These are phyloP conservation scores for Areca catechu DNA, from an alignment of 176 grass and related monocot genomes.

Conservation along the genomic window DNA sequence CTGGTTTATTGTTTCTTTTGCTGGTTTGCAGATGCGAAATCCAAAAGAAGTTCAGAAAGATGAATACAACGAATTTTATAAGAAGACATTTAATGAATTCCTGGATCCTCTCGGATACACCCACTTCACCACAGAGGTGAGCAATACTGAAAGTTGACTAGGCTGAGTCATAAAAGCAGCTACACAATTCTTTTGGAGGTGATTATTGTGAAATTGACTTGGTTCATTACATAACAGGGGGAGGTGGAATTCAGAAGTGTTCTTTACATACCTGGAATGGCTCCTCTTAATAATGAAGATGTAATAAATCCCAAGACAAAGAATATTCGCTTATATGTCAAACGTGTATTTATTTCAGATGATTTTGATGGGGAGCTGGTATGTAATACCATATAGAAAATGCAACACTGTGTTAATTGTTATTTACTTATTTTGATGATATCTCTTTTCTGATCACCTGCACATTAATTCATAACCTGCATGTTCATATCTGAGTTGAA, in stretches of 20 bases:
- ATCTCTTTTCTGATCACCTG: neutral
- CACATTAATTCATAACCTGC: neutral
- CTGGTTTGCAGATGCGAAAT: conserved; percentile 68
- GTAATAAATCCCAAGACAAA: conserved; percentile 83
- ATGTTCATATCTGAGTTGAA: neutral
- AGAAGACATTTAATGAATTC: conserved; percentile 95
- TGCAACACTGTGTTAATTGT: too few relatives aligned
- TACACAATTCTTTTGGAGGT: too few relatives aligned
- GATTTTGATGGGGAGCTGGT: conserved; percentile 92
- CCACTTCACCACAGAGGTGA: conserved; percentile 83
- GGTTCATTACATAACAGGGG: conserved; percentile 31
- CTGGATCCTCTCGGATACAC: conserved; percentile 69
- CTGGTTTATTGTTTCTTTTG: neutral
- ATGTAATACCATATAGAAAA: neutral
- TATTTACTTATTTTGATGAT: neutral
- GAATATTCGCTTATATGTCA: conserved; percentile 84
- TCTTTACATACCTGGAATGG: conserved; percentile 87
- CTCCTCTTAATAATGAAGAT: conserved; percentile 79
- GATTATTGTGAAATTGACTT: too few relatives aligned
- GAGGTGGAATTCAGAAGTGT: conserved; percentile 96
- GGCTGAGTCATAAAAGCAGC: too few relatives aligned
- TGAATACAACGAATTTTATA: conserved; percentile 88
- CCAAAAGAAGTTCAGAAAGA: conserved; percentile 68
- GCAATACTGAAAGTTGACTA: neutral
- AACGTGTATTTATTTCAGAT: conserved; percentile 88